Evolutionary conservation across 2,329 filamentous ascomycete species (phyloP), one percentile per base, ranked within the genome.

Genomic region (Talaromyces piceae): DNA sequence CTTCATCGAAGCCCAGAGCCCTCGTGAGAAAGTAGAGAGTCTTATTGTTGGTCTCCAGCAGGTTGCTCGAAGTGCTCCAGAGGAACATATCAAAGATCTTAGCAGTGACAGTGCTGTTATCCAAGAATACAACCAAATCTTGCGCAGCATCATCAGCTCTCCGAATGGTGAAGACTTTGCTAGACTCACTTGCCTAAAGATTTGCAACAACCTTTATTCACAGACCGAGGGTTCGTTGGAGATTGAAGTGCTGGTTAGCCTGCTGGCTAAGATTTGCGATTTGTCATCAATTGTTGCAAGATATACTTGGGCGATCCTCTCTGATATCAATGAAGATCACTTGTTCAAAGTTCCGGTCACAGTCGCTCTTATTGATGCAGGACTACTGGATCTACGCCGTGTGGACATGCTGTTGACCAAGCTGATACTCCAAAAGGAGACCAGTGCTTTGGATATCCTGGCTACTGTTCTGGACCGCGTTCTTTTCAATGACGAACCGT

Each of bases 381-480:
- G 76, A 8, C 67, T 86, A 28, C 72, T 86, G 59, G 81, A 84
- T 54, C 73, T 84, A 54, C 76, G 78, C 51, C 77, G 78, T 47
- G 80, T 91, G 46, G 87, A 91, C 61, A 76, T 80, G 20, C 83
- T 87, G 47, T 79, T 91, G 58, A 81, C 88, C 6, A 85, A 86
- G 63, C 82, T 86, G 2, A 76, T 97, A 18, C 75, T 81, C 50
- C 78, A 84, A 51, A 82, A 83, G 53, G 88, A 90, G 55, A 77
- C 83, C 6, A 78, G 79, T 20, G 88, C 87, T 1, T 72, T 96
- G 3, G 82, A 89, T 51, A 87, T 95, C 64, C 77, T 97, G n/a
- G 82, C 85, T 47, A 83, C 84, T 41, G 75, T 96, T 41, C 76
- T 95, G 56, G 86, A 93, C 57, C 80, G 88, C 41, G 81, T 91